A percentile compares a stretch with the other conserved stretches of the same genome.
Evolutionary conservation across 2,329 filamentous ascomycete species (phyloP).

Genomic region (Thielaviopsis punctulata): DNA sequence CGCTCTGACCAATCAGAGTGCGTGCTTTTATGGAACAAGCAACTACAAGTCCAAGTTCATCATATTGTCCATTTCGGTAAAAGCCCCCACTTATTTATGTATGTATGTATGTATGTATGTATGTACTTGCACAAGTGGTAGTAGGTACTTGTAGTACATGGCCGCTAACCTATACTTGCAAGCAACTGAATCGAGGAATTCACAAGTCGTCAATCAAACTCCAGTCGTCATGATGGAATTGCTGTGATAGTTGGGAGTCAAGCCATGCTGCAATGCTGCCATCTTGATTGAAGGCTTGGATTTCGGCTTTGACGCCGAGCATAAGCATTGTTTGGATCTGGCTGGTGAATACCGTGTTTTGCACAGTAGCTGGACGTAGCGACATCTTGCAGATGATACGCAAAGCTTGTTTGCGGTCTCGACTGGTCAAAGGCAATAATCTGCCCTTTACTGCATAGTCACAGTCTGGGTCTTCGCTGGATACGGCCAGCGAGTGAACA

Average conservation of each 20-base stretch:
- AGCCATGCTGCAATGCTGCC: slow-evolving; percentile 35
- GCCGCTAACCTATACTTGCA: too few species aligned
- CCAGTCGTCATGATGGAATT: background rate
- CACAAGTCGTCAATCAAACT: background rate
- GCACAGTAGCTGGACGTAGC: slow-evolving; percentile 14
- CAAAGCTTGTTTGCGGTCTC: slow-evolving; percentile 41
- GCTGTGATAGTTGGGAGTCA: slow-evolving; percentile 22
- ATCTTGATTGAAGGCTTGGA: slow-evolving; percentile 48
- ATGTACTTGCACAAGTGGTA: too few species aligned
- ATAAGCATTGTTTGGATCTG: slow-evolving; percentile 60
- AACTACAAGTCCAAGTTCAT: background rate
- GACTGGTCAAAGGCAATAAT: slow-evolving; percentile 26
- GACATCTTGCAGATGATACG: slow-evolving; percentile 31
- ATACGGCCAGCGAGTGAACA: slow-evolving; percentile 14
- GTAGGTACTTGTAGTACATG: too few species aligned
- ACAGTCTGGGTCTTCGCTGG: background rate
- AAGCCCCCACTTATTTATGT: background rate
- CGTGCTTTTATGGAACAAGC: slow-evolving; percentile 5
- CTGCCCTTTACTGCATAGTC: slow-evolving; percentile 12
- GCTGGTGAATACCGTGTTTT: slow-evolving; percentile 24
- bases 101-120: too few species aligned
- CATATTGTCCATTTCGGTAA: slow-evolving; percentile 4
- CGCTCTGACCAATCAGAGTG: slow-evolving; percentile 4
- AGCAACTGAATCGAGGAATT: too few species aligned
- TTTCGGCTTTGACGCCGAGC: slow-evolving; percentile 59